These are phyloP conservation scores for Claviceps cyperi DNA, from an alignment of 2,329 filamentous ascomycete genomes.

Conservation along the genomic window DNA sequence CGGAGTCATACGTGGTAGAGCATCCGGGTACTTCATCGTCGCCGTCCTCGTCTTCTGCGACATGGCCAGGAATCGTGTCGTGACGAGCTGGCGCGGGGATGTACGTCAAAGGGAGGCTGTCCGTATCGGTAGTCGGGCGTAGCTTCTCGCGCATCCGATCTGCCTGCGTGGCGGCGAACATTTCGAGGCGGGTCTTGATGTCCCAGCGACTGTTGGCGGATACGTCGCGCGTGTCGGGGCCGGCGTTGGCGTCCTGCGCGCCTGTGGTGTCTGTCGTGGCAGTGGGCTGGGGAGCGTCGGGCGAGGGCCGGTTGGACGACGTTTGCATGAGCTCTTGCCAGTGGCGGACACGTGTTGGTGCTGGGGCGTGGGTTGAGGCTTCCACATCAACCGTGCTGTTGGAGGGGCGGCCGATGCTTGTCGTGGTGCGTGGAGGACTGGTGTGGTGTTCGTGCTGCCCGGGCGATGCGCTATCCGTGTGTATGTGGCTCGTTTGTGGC, in stretches of 20 bases:
- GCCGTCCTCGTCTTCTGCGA: slow-evolving; percentile 45
- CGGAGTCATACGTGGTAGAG: slow-evolving; percentile 4
- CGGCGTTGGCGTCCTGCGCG: neutral
- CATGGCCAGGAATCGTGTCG: slow-evolving; percentile 39
- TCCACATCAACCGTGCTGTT: slow-evolving; percentile 14
- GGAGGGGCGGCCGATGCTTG: slow-evolving; percentile 7
- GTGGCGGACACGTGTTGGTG: slow-evolving; percentile 11
- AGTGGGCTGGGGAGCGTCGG: neutral
- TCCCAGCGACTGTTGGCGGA: slow-evolving; percentile 32
- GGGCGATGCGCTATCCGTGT: slow-evolving; percentile 14
- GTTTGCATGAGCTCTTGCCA: slow-evolving; percentile 11
- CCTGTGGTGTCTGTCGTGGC: neutral
- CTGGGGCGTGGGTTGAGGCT: slow-evolving; percentile 14
- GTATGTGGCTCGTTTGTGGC: slow-evolving; percentile 12
- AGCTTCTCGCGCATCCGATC: slow-evolving; percentile 44
- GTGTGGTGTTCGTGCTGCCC: slow-evolving; percentile 7
- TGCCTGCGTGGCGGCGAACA: slow-evolving; percentile 46
- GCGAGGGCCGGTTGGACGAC: neutral
- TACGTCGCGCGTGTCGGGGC: slow-evolving; percentile 9
- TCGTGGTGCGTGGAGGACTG: slow-evolving; percentile 8
- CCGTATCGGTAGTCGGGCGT: slow-evolving; percentile 37
- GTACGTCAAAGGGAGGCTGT: slow-evolving; percentile 41
- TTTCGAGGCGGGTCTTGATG: slow-evolving; percentile 40
- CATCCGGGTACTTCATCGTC: slow-evolving; percentile 27
- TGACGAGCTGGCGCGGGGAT: slow-evolving; percentile 48